phyloP scores from a whole-genome alignment of 805 yeast genomes.

The Candida sonorensis region DNA sequence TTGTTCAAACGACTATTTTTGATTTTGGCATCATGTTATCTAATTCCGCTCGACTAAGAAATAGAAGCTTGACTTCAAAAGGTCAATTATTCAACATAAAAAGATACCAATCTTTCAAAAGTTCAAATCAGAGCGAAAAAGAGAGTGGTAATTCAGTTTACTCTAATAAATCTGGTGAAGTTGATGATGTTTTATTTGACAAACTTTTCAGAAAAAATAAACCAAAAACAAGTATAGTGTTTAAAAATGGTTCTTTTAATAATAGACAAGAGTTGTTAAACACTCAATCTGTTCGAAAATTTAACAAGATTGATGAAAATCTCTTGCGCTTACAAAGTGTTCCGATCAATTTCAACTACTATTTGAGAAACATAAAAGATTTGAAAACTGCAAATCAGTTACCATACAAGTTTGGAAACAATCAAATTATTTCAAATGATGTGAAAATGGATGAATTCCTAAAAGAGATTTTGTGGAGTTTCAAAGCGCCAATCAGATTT shows the following conservation, averaged over 20 bases:
- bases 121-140: too few species aligned
- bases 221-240: slow-evolving; percentile 9
- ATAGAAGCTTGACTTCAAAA: too few species aligned
- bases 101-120: slow-evolving; percentile 1
- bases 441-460: slow-evolving; percentile 36
- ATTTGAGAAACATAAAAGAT: slow-evolving; percentile 25
- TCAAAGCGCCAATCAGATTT: slow-evolving; percentile 65
- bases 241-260: slow-evolving; percentile 12
- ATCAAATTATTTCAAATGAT: slow-evolving; percentile 47
- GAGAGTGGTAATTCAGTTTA: too few species aligned
- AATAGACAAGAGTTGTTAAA: slow-evolving; percentile 14
- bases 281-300: slow-evolving; percentile 17
- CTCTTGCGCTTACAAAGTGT: slow-evolving; percentile 22
- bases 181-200: slow-evolving; percentile 24
- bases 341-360: slow-evolving; percentile 30
- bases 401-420: slow-evolving; percentile 52
- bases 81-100: too few species aligned
- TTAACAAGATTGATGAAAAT: slow-evolving; percentile 22
- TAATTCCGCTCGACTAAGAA: too few species aligned
- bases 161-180: too few species aligned
- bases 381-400: slow-evolving; percentile 33
- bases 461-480: slow-evolving; percentile 43
- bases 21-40: background rate
- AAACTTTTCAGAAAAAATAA: slow-evolving; percentile 23
- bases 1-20: too few species aligned